Evolutionary conservation across 768 basidiomycete genomes (phyloP).

Genomic region (Kwoniella mangroviensis): DNA sequence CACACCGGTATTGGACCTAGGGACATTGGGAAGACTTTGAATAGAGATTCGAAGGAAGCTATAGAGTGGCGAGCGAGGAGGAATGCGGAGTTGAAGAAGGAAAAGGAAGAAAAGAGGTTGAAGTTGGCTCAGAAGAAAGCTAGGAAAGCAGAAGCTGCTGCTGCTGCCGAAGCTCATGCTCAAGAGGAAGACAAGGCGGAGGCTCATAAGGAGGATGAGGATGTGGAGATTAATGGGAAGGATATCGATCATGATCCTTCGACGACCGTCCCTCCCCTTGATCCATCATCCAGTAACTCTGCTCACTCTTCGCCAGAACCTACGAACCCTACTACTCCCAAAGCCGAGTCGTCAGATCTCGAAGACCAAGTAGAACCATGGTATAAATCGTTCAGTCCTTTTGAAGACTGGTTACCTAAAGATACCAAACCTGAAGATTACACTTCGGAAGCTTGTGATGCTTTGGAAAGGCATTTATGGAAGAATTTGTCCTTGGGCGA

Average conservation of each 20-base stretch:
- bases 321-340: constrained; percentile 35
- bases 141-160: constrained; percentile 12
- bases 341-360: constrained; percentile 8
- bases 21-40: constrained; percentile 34
- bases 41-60: constrained; percentile 43
- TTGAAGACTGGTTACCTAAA: constrained; percentile 75
- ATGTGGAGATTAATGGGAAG: not conserved
- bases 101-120: constrained; percentile 56
- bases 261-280: constrained; percentile 33
- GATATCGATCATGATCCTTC: constrained; percentile 5
- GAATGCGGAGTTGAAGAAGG: constrained; percentile 59
- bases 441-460: constrained; percentile 82
- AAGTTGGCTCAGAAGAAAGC: constrained; percentile 27
- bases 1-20: constrained; percentile 49
- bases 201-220: constrained; percentile 1
- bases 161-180: not conserved
- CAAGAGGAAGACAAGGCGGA: not conserved
- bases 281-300: constrained; percentile 32
- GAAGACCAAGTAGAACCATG: constrained; percentile 63
- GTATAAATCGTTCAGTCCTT: constrained; percentile 72
- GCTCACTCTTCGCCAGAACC: constrained; percentile 48
- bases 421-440: constrained; percentile 77
- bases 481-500: constrained; percentile 84
- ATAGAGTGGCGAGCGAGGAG: constrained; percentile 25
- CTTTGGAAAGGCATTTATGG: constrained; percentile 90